These are phyloP conservation scores for Colletotrichum spaethianum DNA, from an alignment of 2,329 filamentous ascomycete genomes.

Conservation along the genomic window DNA sequence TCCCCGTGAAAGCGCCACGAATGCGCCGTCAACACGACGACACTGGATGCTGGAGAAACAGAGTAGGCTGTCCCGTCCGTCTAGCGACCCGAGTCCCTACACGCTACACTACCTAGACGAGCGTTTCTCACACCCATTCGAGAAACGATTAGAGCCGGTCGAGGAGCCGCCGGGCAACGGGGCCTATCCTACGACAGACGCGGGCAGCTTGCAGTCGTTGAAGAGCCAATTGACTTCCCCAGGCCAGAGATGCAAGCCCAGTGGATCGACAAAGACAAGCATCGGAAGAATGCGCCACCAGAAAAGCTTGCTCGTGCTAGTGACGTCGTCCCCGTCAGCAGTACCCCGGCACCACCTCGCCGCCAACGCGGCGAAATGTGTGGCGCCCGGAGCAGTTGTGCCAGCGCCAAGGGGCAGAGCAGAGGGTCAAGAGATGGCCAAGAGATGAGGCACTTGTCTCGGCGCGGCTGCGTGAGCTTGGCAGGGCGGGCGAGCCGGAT, in stretches of 20 bases:
- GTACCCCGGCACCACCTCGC: not conserved
- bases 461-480: constrained; percentile 26
- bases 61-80: not conserved
- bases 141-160: not conserved
- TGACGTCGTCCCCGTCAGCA: constrained; percentile 26
- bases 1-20: not conserved
- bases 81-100: not conserved
- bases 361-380: not conserved
- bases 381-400: constrained; percentile 11
- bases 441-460: constrained; percentile 38
- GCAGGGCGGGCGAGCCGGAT: constrained; percentile 1
- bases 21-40: not conserved
- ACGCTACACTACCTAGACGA: not conserved
- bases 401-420: constrained; percentile 23
- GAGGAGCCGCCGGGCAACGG: not conserved
- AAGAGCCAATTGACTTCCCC: constrained; percentile 8
- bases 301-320: constrained; percentile 31
- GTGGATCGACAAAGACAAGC: constrained; percentile 32
- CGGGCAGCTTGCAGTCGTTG: not conserved
- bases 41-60: not conserved
- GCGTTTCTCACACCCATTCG: constrained; percentile 1
- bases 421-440: constrained; percentile 30
- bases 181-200: not conserved
- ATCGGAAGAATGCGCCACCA: constrained; percentile 27
- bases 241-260: not conserved